phyloP scores from a whole-genome alignment of 192 early-diverging fungal species.

The Pilobolus umbonatus region DNA sequence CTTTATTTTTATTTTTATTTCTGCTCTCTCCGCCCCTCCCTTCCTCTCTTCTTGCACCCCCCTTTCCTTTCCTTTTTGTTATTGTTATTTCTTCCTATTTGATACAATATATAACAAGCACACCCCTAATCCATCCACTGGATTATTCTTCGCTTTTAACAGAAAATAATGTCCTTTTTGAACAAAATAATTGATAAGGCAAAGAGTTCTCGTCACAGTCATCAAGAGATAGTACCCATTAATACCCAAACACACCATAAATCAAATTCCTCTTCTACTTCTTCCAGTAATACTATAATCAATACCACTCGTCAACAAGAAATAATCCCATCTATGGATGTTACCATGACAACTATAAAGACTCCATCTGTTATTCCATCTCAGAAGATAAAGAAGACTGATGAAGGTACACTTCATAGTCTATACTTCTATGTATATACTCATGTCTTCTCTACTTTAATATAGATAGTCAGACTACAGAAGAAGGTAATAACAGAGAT shows the following conservation, averaged over 20 bases:
- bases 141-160: conserved; percentile 1
- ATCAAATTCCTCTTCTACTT: not conserved
- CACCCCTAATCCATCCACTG: too few species aligned
- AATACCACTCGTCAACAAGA: not conserved
- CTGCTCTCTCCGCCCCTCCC: not conserved
- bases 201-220: conserved; percentile 15
- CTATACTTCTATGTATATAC: too few species aligned
- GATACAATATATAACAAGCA: too few species aligned
- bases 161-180: conserved; percentile 29
- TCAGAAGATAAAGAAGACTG: not conserved
- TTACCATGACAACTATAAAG: not conserved
- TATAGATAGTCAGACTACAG: not conserved
- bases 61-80: conserved; percentile 11
- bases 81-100: conserved; percentile 2
- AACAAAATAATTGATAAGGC: conserved; percentile 35
- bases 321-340: not conserved
- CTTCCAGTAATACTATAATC: not conserved
- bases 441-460: not conserved
- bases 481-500: not conserved
- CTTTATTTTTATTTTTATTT: not conserved
- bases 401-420: not conserved
- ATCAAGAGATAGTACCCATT: not conserved
- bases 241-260: too few species aligned
- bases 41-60: not conserved
- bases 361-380: not conserved